A percentile compares a stretch with the other conserved stretches of the same genome.
Evolutionary conservation across 2,329 filamentous ascomycete genomes (phyloP).

Genomic region (Colletotrichum sp.): DNA sequence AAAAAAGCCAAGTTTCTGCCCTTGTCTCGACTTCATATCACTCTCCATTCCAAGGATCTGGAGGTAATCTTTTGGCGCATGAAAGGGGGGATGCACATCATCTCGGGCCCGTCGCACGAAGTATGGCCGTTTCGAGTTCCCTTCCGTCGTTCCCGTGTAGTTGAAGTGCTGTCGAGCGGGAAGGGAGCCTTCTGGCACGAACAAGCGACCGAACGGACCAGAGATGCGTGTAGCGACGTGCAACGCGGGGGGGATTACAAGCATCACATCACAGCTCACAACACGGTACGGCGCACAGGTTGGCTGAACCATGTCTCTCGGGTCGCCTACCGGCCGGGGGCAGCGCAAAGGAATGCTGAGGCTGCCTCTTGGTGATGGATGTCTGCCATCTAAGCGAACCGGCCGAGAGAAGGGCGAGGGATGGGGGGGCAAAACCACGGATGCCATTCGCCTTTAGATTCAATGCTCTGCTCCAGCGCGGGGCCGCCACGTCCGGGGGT

Average conservation of each 20-base stretch:
- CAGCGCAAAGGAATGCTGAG: neutral
- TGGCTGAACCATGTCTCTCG: neutral
- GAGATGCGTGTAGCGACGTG: neutral
- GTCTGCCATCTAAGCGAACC: neutral
- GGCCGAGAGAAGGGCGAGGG: neutral
- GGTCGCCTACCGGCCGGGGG: neutral
- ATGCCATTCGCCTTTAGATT: neutral
- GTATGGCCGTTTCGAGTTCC: neutral
- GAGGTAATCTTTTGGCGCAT: neutral
- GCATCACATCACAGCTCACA: neutral
- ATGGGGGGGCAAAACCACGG: neutral
- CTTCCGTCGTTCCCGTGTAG: neutral
- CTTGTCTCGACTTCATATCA: constrained; percentile 12
- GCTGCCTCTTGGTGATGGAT: neutral
- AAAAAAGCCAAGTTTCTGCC: neutral
- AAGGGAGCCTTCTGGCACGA: neutral
- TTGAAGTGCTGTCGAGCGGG: neutral
- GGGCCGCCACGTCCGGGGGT: neutral
- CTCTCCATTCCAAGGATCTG: neutral
- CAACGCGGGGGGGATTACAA: neutral
- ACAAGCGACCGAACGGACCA: neutral
- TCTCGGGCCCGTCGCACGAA: neutral
- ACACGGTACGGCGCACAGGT: neutral
- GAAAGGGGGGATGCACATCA: neutral
- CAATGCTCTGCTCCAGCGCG: neutral